Conservation (phyloP, 179 eudicot genomes). For the Amaranthus tricolor region DNA sequence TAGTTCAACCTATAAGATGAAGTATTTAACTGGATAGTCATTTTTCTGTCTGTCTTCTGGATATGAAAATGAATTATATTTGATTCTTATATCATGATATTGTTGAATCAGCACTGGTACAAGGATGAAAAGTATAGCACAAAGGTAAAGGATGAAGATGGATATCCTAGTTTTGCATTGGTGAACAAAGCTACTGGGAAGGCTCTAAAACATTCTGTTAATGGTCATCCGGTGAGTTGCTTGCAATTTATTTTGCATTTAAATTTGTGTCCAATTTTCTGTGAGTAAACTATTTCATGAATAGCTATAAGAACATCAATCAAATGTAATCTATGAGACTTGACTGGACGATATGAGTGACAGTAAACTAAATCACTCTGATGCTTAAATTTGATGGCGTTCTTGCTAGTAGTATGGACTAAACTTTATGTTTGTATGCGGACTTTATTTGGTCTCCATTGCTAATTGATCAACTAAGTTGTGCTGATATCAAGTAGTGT, state of each 20-base stretch:
- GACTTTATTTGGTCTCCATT: neutral
- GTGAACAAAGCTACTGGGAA: slow-evolving; percentile 77
- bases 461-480: neutral
- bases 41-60: neutral
- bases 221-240: slow-evolving; percentile 61
- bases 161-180: slow-evolving; percentile 69
- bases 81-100: neutral
- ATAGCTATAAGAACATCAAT: neutral
- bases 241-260: neutral
- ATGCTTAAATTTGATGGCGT: neutral
- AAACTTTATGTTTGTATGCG: neutral
- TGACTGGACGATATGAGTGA: too few relatives aligned
- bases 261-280: neutral
- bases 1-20: neutral
- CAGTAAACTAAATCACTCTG: too few relatives aligned
- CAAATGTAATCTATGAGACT: neutral
- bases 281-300: neutral
- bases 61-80: neutral
- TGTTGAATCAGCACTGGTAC: slow-evolving; percentile 58
- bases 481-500: neutral
- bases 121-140: slow-evolving; percentile 77
- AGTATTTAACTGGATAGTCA: neutral
- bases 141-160: slow-evolving; percentile 77
- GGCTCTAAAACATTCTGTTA: slow-evolving; percentile 70
- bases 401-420: neutral